Percentiles rank a stretch among this genome's conserved stretches.
Conservation (phyloP, 2,329 filamentous ascomycete genomes). For the Colletotrichum magnum region DNA sequence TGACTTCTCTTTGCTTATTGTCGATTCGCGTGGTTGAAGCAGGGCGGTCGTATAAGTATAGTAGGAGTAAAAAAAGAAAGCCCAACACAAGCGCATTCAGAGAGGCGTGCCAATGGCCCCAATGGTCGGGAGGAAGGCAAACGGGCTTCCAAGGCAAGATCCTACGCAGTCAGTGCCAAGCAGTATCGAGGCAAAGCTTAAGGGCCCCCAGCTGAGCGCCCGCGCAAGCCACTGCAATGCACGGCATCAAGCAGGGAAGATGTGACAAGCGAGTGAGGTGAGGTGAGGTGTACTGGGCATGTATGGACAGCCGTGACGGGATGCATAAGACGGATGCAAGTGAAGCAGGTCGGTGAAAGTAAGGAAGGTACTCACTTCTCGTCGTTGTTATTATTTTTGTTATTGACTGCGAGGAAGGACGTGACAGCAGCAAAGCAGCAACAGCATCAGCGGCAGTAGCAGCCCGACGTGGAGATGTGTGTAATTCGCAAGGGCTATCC, state of each 20-base stretch:
- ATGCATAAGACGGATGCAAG: too few species aligned
- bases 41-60: background rate
- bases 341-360: too few species aligned
- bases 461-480: constrained; percentile 11
- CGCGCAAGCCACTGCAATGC: constrained; percentile 1
- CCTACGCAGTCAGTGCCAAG: constrained; percentile 22
- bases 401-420: background rate
- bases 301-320: too few species aligned
- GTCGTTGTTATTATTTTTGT: background rate
- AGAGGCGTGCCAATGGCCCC: background rate
- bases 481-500: too few species aligned
- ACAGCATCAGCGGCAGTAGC: background rate
- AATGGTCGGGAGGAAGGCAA: background rate
- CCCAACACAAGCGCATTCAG: background rate
- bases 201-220: constrained; percentile 10
- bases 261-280: background rate
- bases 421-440: background rate
- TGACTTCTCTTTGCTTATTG: background rate
- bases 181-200: constrained; percentile 31
- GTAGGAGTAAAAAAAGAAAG: background rate
- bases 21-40: background rate
- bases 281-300: too few species aligned
- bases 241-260: constrained; percentile 13
- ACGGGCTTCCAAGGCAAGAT: constrained; percentile 14
- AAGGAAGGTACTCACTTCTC: too few species aligned